Evolutionary conservation across 768 basidiomycete genomes (phyloP), one percentile per base, ranked within the genome.

Genomic region (Pulveroboletus sp.): DNA sequence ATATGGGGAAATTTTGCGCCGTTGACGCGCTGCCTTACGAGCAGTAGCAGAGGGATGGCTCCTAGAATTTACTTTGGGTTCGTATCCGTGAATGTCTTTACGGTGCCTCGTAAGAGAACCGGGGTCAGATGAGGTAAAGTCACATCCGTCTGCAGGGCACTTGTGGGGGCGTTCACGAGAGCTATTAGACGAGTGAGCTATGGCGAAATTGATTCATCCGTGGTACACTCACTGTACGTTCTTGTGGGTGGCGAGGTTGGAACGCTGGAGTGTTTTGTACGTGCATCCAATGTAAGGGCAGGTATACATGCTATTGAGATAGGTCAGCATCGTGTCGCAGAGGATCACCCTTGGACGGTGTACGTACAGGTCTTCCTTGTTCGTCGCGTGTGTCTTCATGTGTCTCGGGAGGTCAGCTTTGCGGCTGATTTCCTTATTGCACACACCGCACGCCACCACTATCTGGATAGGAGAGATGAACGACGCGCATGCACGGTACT

Each of bases 351-450:
- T 18, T 1, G 13, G 13, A 31, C 0, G 2, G 24, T 36, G 6
- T 0, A 60, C 69, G 30, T 35, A 71, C 69, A 58, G 14, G 0
- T 44, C 47, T 8, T 64, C 58, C 50, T 58, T 64, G 30, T 67
- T 57, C 0, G 30, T 4, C 5, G 51, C 44, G 18, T 71, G 69
- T 0, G 37, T 55, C 3, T 43, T 49, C 56, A 63, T 58, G n/a
- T 71, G 69, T 6, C 70, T 57, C 0, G 46, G 31, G 0, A 71
- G 46, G 32, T 69, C 70, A 9, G 59, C 51, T 43, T 48, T 64
- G 31, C 66, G 60, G 8, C 57, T 41, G 17, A 71, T 24, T 9
- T 3, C 28, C 31, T 41, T 51, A 0, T 33, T 37, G 40, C 68
- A 69, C 8, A 46, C 15, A 0, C 8, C 0, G 18, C 67, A 70